Base-by-base conservation (phyloP, 805 yeast genomes). In the Metschnikowia dekortorum region DNA sequence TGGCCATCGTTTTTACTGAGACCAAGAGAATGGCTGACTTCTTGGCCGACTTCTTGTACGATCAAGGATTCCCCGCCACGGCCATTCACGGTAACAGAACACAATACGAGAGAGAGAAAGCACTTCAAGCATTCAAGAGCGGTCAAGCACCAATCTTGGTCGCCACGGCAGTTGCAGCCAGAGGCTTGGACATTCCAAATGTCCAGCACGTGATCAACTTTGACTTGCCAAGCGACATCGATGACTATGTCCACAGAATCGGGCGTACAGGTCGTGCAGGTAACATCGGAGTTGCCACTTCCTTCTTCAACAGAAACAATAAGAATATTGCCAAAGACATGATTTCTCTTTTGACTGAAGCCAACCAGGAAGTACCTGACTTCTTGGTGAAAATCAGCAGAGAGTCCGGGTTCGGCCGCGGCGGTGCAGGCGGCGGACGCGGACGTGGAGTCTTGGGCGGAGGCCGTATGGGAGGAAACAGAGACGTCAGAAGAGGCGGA, bases 221-320 rank as follows among this genome's bases (percentile, higher is more conserved):
- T 71, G 99, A 94, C 70, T 80, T 94, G 70, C 99, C 99, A 70
- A 78, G 86, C 68, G 98, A 94, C 72, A 87, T 94, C 65, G 99
- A 94, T 73, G 99, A 94, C 74, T 94, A 94, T 69, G 99, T 94
- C 53, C 99, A 94, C 79, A 88, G 99, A 79, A 94, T 94, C 69
- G 99, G 99, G 83, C 92, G 99, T 84, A 94, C 99, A 67, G 99
- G 99, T 76, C 94, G 99, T 84, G 99, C 99, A 65, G 99, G 99
- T 82, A 94, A 94, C 78, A 84, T 87, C 55, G 99, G 99, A 87
- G 80, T 88, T 63, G 97, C 99, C 58, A 91, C 97, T 60, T 96
- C 99, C 46, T 94, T 94, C 79, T 89, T 94, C 76, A 94, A 94
- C 86, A 87, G 98, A 77, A 87, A 86, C 70, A 94, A 90, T 83